phyloP scores from a whole-genome alignment of 2,329 filamentous ascomycete species.

The Pseudocercospora cruenta region DNA sequence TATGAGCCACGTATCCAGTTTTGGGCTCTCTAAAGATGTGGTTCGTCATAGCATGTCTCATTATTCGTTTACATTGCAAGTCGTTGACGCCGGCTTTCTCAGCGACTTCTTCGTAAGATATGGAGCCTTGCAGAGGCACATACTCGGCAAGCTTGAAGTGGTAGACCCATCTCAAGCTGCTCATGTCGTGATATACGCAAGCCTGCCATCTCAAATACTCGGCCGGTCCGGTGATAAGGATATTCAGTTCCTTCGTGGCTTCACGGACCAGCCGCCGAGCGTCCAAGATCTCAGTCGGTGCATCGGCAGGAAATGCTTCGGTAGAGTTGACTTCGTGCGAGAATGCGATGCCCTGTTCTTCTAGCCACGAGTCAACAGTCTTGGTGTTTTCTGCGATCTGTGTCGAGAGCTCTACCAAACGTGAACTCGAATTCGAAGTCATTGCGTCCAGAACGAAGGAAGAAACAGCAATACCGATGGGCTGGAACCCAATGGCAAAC shows the following conservation, averaged over 20 bases:
- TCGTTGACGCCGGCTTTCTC: slow-evolving; percentile 11
- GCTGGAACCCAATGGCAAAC: background rate
- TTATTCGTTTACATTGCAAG: slow-evolving; percentile 12
- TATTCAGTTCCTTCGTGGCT: slow-evolving; percentile 13
- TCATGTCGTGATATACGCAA: slow-evolving; percentile 16
- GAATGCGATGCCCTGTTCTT: background rate
- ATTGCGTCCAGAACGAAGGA: background rate
- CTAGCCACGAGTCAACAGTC: background rate
- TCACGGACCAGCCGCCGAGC: slow-evolving; percentile 16
- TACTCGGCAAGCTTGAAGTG: slow-evolving; percentile 12
- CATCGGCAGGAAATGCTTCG: slow-evolving; percentile 11
- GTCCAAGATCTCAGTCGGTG: slow-evolving; percentile 9
- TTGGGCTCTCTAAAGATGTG: slow-evolving; percentile 16
- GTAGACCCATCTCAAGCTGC: slow-evolving; percentile 17
- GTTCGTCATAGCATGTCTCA: slow-evolving; percentile 22
- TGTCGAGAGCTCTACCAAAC: background rate
- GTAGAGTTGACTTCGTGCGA: slow-evolving; percentile 4
- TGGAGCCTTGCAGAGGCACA: slow-evolving; percentile 10
- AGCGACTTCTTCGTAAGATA: slow-evolving; percentile 14
- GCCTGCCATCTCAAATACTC: slow-evolving; percentile 18
- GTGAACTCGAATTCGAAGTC: slow-evolving; percentile 4
- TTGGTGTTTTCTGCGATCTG: slow-evolving; percentile 4
- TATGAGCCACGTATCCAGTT: slow-evolving; percentile 18
- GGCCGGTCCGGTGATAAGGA: slow-evolving; percentile 15
- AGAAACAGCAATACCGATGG: background rate